Base-by-base conservation (phyloP, 139 green algal genomes). In the Haematococcus lacustris region DNA sequence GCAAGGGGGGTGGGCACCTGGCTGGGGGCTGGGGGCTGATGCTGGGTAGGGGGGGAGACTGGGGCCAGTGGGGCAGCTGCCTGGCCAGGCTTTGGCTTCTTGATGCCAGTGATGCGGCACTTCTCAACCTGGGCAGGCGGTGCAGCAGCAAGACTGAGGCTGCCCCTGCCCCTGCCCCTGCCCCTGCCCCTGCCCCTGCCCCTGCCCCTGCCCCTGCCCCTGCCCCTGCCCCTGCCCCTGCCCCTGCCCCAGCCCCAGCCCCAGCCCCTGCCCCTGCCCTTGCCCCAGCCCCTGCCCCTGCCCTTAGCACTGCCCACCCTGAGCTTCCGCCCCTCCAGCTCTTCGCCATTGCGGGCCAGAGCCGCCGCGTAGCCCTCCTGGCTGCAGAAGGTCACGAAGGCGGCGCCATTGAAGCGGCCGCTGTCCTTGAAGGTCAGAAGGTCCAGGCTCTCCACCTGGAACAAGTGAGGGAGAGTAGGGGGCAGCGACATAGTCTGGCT, bases 351-450 rank as follows among this genome's bases (percentile, higher is more conserved):
- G 78, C 80, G 93, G 3, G 80, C 66, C 62, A 97, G 80, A 0
- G 92, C 92, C 37, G 81, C 82, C 51, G 89, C 53, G 62, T 86
- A 93, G 3, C 66, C 89, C 41, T 74, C 41, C 67, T 73, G 68
- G 38, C 78, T 91, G 7, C 75, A 73, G 66, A 95, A 98, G n/a
- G 94, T 97, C 80, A 98, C 87, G 79, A 96, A 97, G 3, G 83
- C 87, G 9, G 96, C 95, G 71, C 94, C 94, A 38, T 87, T 89
- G 85, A 98, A 98, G 40, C 89, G 85, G 5, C 91, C 91, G 0
- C 80, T 92, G 85, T 98, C 93, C 0, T 87, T 86, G 81, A 98
- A 98, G n/a, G 77, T 89, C 73, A 97, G 83, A 34, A 91, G 73
- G 75, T 96, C 86, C 53, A 98, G 59, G 3, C 76, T 66, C 66